Evolutionary conservation across 2,329 filamentous ascomycete genomes (phyloP), one percentile per base, ranked within the genome.

Genomic region (Septoria linicola): DNA sequence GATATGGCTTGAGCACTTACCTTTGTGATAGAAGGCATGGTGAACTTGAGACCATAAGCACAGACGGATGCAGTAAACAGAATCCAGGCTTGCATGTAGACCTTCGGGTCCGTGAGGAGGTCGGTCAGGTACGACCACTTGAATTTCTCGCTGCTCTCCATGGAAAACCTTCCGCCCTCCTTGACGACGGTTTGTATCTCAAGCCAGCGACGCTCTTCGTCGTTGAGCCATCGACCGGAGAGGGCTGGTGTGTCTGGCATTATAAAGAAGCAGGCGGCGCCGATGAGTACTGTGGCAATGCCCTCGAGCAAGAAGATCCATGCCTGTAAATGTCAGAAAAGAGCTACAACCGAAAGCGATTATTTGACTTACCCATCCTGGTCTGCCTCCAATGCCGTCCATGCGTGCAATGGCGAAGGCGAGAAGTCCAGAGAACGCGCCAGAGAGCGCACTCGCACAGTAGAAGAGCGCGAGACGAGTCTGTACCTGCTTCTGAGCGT

Each of bases 231-330:
- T 17, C 41, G 53, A 1, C 59, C 35, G 4, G 66, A 62, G 1
- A 62, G 59, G 1, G 50, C 53, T 2, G 65, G 65, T 10, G 62
- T 66, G 1, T 70, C 64, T 4, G 80, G 80, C 78, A 84, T 81
- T n/a, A 82, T 68, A 4, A 76, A 72, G 59, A 75, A 81, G 1
- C 78, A 75, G 3, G 76, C 63, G 0, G 81, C 35, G 1, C 80
- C 80, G 16, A 83, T 70, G 2, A 68, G n/a, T 1, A 80, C 62
- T 0, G 79, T 82, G 21, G 81, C 71, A 1, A 76, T 55, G 0
- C 79, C 80, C 57, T 84, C 80, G n/a, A 83, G 73, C 0, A 83
- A 62, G 58, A 83, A 79, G 5, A 80, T 66, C 73, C 74, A 43
- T 14, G 37, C 32, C 10, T n/a, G n/a, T n/a, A n/a, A n/a, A n/a